These are phyloP conservation scores for Lumnitzera racemosa DNA, from an alignment of 345 rosid species.

Conservation along the genomic window DNA sequence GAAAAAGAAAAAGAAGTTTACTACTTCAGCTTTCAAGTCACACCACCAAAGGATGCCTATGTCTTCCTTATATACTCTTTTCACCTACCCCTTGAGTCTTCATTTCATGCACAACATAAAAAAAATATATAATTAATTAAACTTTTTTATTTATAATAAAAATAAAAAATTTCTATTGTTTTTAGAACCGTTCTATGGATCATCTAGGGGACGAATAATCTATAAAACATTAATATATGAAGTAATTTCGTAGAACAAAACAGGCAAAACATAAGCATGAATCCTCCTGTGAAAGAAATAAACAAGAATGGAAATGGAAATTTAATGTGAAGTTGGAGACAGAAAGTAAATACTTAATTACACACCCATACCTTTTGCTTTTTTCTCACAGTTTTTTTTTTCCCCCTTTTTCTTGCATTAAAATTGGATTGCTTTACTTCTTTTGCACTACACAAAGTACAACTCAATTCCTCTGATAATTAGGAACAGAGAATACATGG, in stretches of 20 bases:
- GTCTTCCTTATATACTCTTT: too few relatives aligned
- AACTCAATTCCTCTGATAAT: conserved; percentile 29
- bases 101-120: too few relatives aligned
- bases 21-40: conserved; percentile 9
- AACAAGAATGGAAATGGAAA: conserved; percentile 37
- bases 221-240: not conserved
- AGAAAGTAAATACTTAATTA: conserved; percentile 12
- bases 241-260: conserved; percentile 7
- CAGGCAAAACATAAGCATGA: conserved; percentile 39
- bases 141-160: too few relatives aligned
- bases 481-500: conserved; percentile 27
- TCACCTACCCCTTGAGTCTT: too few relatives aligned
- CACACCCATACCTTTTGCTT: conserved; percentile 31
- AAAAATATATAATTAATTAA: too few relatives aligned
- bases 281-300: conserved; percentile 36
- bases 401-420: conserved; percentile 14
- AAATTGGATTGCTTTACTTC: conserved; percentile 32
- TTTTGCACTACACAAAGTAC: conserved; percentile 33
- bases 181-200: too few relatives aligned
- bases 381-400: conserved; percentile 11
- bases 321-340: conserved; percentile 8
- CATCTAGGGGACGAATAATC: not conserved
- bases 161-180: too few relatives aligned
- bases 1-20: conserved; percentile 1
- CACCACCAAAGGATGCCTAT: conserved; percentile 12